These are phyloP conservation scores for Brassica rapa DNA, from an alignment of 345 rosid genomes.

Conservation along the genomic window DNA sequence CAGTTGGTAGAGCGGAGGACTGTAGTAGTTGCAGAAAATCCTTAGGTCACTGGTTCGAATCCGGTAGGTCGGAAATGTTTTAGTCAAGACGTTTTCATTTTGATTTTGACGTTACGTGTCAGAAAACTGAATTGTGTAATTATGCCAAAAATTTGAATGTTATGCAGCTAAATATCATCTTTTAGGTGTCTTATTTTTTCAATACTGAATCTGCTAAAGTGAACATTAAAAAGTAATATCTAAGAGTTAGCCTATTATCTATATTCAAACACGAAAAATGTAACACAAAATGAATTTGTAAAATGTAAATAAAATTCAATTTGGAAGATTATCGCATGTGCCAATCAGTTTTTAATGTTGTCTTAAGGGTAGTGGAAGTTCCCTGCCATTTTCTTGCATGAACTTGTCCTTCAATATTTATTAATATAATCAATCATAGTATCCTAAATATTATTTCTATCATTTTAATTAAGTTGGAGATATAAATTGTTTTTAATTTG, in stretches of 20 bases:
- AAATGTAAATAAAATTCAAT: background rate
- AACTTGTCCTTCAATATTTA: background rate
- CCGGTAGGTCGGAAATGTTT: conserved; percentile 54
- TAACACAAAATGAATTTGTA: background rate
- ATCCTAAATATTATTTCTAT: background rate
- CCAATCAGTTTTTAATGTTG: background rate
- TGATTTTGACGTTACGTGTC: background rate
- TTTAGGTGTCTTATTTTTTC: no score
- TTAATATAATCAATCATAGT: background rate
- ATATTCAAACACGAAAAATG: background rate
- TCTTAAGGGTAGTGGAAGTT: background rate
- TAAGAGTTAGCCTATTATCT: background rate
- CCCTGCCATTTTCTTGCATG: background rate
- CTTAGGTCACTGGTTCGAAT: conserved; percentile 74
- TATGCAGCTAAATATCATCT: background rate
- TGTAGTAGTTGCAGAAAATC: conserved; percentile 51
- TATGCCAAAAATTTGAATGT: background rate
- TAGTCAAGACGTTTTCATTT: no score
- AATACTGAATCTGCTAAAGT: background rate
- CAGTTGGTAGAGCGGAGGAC: conserved; percentile 99
- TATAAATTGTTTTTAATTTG: no score
- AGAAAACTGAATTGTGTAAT: background rate
- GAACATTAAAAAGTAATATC: background rate
- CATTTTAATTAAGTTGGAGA: no score
- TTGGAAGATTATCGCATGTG: background rate